phyloP scores from a whole-genome alignment of 129 eudicot species.

The Chrysanthemum makinoi region DNA sequence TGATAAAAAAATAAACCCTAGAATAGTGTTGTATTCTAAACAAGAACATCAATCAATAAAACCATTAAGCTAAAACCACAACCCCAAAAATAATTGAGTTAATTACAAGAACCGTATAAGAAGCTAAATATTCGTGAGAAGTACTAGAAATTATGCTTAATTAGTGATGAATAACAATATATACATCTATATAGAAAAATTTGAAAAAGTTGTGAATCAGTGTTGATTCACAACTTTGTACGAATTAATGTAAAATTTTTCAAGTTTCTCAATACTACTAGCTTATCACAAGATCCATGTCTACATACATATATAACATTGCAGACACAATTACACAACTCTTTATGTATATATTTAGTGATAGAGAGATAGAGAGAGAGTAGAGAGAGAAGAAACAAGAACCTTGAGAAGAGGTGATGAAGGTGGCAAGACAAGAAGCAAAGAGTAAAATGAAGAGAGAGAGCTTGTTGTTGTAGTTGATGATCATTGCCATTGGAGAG shows the following conservation, averaged over 20 bases:
- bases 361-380: constrained; percentile 1
- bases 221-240: too few relatives aligned
- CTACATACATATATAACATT: background rate
- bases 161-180: too few relatives aligned
- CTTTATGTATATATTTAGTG: background rate
- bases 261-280: too few relatives aligned
- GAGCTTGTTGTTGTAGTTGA: constrained; percentile 29
- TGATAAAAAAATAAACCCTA: background rate
- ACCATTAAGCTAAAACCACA: constrained; percentile 5
- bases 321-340: background rate
- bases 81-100: constrained; percentile 1
- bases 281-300: too few relatives aligned
- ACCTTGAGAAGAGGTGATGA: constrained; percentile 63
- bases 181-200: too few relatives aligned
- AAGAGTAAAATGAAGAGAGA: constrained; percentile 37
- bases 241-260: too few relatives aligned
- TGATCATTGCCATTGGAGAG: constrained; percentile 44
- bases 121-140: too few relatives aligned
- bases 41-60: background rate
- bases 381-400: constrained; percentile 6
- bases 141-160: too few relatives aligned
- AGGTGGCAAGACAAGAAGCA: constrained; percentile 34
- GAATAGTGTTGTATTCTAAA: background rate
- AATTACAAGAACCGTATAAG: background rate
- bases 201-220: too few relatives aligned